Base-by-base conservation (phyloP, 768 basidiomycete species). In the Cyclocybe aegerita region DNA sequence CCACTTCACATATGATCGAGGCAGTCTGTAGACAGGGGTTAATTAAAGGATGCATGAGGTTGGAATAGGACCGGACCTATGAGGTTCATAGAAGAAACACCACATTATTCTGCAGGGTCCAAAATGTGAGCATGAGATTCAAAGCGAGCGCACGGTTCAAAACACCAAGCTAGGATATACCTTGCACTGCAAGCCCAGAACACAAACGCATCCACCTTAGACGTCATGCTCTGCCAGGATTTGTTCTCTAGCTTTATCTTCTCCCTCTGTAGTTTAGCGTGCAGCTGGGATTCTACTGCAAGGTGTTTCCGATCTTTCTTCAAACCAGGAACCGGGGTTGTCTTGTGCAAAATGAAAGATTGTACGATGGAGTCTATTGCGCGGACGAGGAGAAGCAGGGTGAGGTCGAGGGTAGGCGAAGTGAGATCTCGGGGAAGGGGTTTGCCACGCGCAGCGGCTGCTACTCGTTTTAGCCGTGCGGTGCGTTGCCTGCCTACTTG, bases 41-140 rank as follows among this genome's bases (percentile, higher is more conserved):
- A 63, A 29, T 47, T 52, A 43, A 54, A 49, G 46, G 48, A 14
- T 43, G 16, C 7, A 42, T 10, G 15, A 23, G 44, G 15, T 29
- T 30, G 16, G 3, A 17, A 2, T 17, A 34, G 38, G 6, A 15
- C 7, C 59, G 43, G 60, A 89, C 87, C 85, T 80, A 54, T 80
- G 71, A 4, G 89, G 88, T 60, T 85, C 74, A 58, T 92, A 91
- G 63, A 89, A 85, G 66, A 88, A 92, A 58, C 89, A 90, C 90
- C 90, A 91, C 88, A 91, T 90, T 47, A 91, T 90, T 60, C 90
- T 91, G 61, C 38, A 15, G 23, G 23, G 48, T 38, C 17, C 17
- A 12, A 48, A 8, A 42, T n/a, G 51, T 35, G 31, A 45, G 44
- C 32, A 61, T 46, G 48, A 34, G 50, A 14, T 46, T 34, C 36